Conservation (phyloP, 331 rosid species). For the Quercus phellos region DNA sequence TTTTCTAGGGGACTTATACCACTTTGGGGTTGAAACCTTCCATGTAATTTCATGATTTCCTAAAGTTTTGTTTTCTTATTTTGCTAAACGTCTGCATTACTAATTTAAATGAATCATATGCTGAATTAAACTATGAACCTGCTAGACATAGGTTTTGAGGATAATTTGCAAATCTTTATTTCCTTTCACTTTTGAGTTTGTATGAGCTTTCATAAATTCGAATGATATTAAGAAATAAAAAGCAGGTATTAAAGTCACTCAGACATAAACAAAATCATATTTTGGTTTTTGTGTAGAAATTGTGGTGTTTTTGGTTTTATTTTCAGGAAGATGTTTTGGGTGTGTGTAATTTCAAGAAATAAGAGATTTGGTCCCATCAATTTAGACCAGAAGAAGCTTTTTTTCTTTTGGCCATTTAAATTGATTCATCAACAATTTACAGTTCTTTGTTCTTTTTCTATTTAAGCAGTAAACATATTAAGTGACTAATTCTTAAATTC, state of each 20-base stretch:
- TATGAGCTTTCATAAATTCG: not conserved
- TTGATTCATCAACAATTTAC: no score
- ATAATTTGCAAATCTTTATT: not conserved
- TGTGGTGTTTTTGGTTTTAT: no score
- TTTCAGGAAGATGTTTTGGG: no score
- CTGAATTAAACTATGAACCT: not conserved
- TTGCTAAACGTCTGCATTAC: not conserved
- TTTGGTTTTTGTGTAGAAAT: not conserved
- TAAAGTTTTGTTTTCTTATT: not conserved
- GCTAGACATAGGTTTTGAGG: constrained; percentile 6
- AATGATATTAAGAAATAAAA: not conserved
- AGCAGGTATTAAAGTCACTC: not conserved
- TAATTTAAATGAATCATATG: not conserved
- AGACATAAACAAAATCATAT: not conserved
- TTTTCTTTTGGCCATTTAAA: no score
- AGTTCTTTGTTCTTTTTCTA: no score
- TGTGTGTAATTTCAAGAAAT: no score
- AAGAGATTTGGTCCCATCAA: no score
- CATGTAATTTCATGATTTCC: constrained; percentile 47
- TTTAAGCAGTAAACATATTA: no score
- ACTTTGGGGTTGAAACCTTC: constrained; percentile 59
- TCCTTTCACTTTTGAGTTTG: not conserved
- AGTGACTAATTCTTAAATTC: no score
- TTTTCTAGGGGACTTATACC: constrained; percentile 62
- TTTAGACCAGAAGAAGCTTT: no score